Evolutionary conservation across 2,329 filamentous ascomycete genomes (phyloP), one percentile per base, ranked within the genome.

Genomic region (Magnaporthiopsis rhizophila): DNA sequence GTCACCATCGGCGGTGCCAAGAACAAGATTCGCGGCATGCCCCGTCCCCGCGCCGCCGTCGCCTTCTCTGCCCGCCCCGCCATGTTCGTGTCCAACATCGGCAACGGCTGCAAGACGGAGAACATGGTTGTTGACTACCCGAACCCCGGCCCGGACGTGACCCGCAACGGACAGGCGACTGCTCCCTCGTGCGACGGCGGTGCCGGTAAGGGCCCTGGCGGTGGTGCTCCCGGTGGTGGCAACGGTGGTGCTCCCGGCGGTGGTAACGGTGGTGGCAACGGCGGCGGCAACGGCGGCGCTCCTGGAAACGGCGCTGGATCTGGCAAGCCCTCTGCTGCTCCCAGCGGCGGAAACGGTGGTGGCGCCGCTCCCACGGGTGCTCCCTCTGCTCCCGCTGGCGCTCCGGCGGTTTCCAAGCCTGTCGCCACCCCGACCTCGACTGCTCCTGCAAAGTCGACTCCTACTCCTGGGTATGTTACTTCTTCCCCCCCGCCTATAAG

Each of bases 1-100:
- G 83, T 93, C 69, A 85, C 83, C 68, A 86, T 92, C 72, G 76
- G 74, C 64, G 75, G 75, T 36, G 74, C 75, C 61, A 70, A 68
- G 13, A 65, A 65, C 66, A 62, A 62, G 53, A n/a, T 58, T 28
- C 45, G 53, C 30, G 61, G 61, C 45, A 62, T 57, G 61, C 13
- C 24, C 26, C 26, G 34, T 12, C 45, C 45, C 21, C 61, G 61
- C 45, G 45, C 45, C 28, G 57, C 57, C 26, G 57, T 60, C 18
- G 32, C 62, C 21, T 64, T 53, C 34, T 38, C 34, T 24, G 30
- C 58, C 34, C 57, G 62, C 9, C 62, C 62, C 24, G 36, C 34
- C 32, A 45, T 50, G n/a, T 64, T 64, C 57, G 15, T 64, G 18
- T 59, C 62, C 28, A 64, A 64, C 38, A 21, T 64, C 36, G 57